phyloP scores from a whole-genome alignment of 371 early-diverging fungal genomes.

The Smittium culicis region DNA sequence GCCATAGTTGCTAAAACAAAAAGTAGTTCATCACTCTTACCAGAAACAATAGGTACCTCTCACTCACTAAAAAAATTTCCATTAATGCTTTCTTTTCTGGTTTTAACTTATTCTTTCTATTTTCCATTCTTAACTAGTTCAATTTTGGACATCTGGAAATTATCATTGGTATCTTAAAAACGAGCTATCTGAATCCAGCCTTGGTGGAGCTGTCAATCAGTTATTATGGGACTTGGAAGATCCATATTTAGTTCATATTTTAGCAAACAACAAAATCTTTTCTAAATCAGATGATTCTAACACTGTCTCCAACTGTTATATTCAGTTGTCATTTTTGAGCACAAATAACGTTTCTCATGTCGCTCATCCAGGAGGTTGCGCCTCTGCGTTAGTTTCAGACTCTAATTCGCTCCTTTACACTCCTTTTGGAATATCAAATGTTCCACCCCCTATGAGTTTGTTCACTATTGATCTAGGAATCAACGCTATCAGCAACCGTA shows the following conservation, averaged over 20 bases:
- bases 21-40: conserved; percentile 6
- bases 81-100: neutral
- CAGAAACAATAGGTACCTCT: neutral
- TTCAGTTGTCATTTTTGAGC: conserved; percentile 13
- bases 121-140: conserved; percentile 32
- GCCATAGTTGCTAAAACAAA: conserved; percentile 46
- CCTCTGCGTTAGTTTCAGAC: conserved; percentile 25
- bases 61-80: too few species aligned
- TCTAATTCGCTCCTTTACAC: conserved; percentile 40
- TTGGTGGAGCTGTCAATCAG: conserved; percentile 6
- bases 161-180: conserved; percentile 94
- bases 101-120: neutral
- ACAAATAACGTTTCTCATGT: conserved; percentile 16
- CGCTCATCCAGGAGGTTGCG: conserved; percentile 12
- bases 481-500: conserved; percentile 15
- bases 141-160: conserved; percentile 84
- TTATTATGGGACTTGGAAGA: conserved; percentile 33
- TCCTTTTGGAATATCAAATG: conserved; percentile 70
- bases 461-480: conserved; percentile 13
- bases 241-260: conserved; percentile 16
- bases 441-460: conserved; percentile 85
- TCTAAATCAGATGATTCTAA: neutral
- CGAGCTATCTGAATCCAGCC: conserved; percentile 29
- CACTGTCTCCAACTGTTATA: conserved; percentile 4
- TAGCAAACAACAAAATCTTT: neutral